Evolutionary conservation across 2,329 filamentous ascomycete species (phyloP).

Genomic region (Colletotrichum plurivorum): DNA sequence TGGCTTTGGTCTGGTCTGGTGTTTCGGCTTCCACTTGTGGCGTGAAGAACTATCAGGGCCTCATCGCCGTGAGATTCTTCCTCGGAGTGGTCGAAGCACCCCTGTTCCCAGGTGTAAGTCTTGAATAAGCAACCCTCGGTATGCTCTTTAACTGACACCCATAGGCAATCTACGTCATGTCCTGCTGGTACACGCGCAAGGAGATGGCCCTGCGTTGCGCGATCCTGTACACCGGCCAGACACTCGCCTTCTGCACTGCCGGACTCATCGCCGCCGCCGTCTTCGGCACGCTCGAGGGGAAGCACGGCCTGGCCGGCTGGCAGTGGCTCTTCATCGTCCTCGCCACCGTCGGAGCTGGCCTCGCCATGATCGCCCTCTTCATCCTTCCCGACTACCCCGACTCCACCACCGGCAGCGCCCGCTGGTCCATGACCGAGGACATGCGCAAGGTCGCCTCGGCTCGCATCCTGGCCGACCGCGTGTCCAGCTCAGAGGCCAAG

Average conservation of each 20-base stretch:
- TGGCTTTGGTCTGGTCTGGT: constrained; percentile 41
- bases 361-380: constrained; percentile 42
- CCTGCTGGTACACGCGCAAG: constrained; percentile 46
- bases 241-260: constrained; percentile 43
- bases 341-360: constrained; percentile 42
- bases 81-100: constrained; percentile 42
- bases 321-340: constrained; percentile 58
- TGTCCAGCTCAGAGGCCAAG: constrained; percentile 44
- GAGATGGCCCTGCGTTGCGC: constrained; percentile 46
- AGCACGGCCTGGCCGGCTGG: constrained; percentile 53
- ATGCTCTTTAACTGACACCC: neutral
- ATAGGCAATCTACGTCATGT: constrained; percentile 41
- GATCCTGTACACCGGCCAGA: constrained; percentile 45
- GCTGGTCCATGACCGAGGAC: constrained; percentile 44
- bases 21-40: constrained; percentile 41
- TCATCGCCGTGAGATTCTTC: constrained; percentile 40
- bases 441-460: constrained; percentile 44
- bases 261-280: constrained; percentile 46
- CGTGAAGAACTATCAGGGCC: constrained; percentile 40
- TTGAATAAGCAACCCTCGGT: neutral
- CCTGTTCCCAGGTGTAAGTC: constrained; percentile 40
- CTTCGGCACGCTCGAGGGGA: constrained; percentile 41
- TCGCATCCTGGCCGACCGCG: constrained; percentile 44
- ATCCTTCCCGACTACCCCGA: constrained; percentile 45
- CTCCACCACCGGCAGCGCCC: constrained; percentile 43